Percentiles rank a stretch among this genome's conserved stretches.
Evolutionary conservation across 768 basidiomycete species (phyloP).

Genomic region (Fomitopsis pulvina): DNA sequence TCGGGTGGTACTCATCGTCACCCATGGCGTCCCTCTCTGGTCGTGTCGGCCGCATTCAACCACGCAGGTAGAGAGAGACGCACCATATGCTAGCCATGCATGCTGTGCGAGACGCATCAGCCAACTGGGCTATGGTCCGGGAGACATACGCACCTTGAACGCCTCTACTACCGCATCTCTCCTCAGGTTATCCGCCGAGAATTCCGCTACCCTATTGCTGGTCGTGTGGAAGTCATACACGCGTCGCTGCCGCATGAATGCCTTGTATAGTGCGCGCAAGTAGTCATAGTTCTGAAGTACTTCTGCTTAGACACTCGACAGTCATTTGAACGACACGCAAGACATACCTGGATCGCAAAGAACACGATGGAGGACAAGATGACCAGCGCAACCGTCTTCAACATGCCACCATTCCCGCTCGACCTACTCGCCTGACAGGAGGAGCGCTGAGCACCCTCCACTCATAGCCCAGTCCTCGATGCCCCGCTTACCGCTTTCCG

Average conservation of each 20-base stretch:
- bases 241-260: background rate
- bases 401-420: background rate
- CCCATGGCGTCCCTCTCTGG: slow-evolving; percentile 89
- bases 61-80: slow-evolving; percentile 6
- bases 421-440: background rate
- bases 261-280: background rate
- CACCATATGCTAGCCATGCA: slow-evolving; percentile 84
- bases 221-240: background rate
- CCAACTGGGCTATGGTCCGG: background rate
- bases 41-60: slow-evolving; percentile 8
- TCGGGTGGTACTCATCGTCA: slow-evolving; percentile 86
- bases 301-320: background rate
- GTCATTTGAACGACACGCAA: background rate
- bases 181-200: slow-evolving; percentile 52
- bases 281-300: background rate
- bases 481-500: too few species aligned
- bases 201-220: slow-evolving; percentile 15
- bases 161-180: slow-evolving; percentile 70
- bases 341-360: background rate
- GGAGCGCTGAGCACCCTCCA: too few species aligned
- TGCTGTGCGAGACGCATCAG: slow-evolving; percentile 40
- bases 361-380: background rate
- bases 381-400: background rate
- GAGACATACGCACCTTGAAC: slow-evolving; percentile 53
- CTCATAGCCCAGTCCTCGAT: too few species aligned